Conservation (phyloP, 441 rosid species). For the Adansonia gregorii region DNA sequence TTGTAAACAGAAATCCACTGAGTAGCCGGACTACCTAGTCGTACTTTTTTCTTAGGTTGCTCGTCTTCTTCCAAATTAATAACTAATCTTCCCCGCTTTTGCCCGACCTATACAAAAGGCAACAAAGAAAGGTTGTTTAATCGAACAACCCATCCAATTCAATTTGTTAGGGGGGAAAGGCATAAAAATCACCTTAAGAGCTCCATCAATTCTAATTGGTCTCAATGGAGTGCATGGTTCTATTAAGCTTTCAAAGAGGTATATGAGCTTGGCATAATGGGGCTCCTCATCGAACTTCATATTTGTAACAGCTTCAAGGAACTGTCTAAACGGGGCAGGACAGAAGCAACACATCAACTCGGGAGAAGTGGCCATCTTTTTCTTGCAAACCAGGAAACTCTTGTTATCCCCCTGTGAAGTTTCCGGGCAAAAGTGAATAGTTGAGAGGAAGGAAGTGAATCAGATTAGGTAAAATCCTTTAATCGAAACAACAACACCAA, state of each 20-base stretch:
- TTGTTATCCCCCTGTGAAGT: constrained; percentile 80
- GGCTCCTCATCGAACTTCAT: constrained; percentile 89
- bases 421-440: constrained; percentile 20
- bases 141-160: constrained; percentile 8
- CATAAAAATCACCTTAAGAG: constrained; percentile 60
- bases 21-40: constrained; percentile 86
- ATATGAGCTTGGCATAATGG: constrained; percentile 70
- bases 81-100: constrained; percentile 76
- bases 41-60: constrained; percentile 83
- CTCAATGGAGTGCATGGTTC: constrained; percentile 63
- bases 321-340: constrained; percentile 70
- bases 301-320: constrained; percentile 77
- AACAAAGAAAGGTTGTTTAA: constrained; percentile 24
- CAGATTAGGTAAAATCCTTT: constrained; percentile 9
- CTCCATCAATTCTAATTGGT: constrained; percentile 81
- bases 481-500: constrained; percentile 29
- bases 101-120: constrained; percentile 62
- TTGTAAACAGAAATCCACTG: constrained; percentile 93
- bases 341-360: constrained; percentile 83
- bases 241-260: constrained; percentile 62
- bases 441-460: constrained; percentile 20
- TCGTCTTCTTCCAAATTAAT: constrained; percentile 91
- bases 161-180: constrained; percentile 9
- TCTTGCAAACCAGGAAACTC: constrained; percentile 90
- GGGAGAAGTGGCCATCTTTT: constrained; percentile 86